Evolutionary conservation across 768 basidiomycete genomes (phyloP).

Genomic region (Hydnomerulius pinastri): DNA sequence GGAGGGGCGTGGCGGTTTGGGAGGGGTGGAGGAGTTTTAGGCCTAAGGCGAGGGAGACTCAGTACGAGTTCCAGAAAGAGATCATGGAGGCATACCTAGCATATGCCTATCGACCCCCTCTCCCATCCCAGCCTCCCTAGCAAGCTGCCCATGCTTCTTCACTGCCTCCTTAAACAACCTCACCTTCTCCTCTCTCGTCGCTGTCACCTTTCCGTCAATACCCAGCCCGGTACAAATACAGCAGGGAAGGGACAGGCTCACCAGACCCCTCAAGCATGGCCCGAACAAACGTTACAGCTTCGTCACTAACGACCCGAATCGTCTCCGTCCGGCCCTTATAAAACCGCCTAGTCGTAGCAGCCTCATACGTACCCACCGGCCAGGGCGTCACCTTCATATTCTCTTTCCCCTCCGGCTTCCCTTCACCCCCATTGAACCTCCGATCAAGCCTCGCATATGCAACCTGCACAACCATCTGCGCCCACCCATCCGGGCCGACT

Average conservation of each 20-base stretch:
- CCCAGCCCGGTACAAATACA: not conserved
- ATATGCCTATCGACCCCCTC: slow-evolving; percentile 88
- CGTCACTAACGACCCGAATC: slow-evolving; percentile 79
- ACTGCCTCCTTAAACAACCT: slow-evolving; percentile 59
- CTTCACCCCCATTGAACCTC: slow-evolving; percentile 15
- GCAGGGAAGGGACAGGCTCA: slow-evolving; percentile 7
- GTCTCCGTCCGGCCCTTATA: slow-evolving; percentile 91
- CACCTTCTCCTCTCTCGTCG: slow-evolving; percentile 44
- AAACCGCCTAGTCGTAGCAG: slow-evolving; percentile 87
- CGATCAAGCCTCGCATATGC: slow-evolving; percentile 77
- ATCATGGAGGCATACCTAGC: slow-evolving; percentile 54
- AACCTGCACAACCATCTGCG: slow-evolving; percentile 89
- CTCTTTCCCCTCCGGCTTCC: too few species aligned
- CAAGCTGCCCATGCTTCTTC: slow-evolving; percentile 65
- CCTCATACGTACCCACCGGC: slow-evolving; percentile 89
- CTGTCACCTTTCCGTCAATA: slow-evolving; percentile 8
- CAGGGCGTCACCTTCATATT: slow-evolving; percentile 34
- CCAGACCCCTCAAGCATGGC: slow-evolving; percentile 64
- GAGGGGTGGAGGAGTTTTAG: slow-evolving; percentile 66
- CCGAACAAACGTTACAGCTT: slow-evolving; percentile 75
- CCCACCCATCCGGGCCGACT: slow-evolving; percentile 94
- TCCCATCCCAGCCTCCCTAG: slow-evolving; percentile 63
- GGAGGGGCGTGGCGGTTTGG: slow-evolving; percentile 64
- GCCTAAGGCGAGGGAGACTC: slow-evolving; percentile 41
- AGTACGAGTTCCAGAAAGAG: not conserved